These are phyloP conservation scores for Actinomortierella ambigua DNA, from an alignment of 371 early-diverging fungal species.

Conservation along the genomic window DNA sequence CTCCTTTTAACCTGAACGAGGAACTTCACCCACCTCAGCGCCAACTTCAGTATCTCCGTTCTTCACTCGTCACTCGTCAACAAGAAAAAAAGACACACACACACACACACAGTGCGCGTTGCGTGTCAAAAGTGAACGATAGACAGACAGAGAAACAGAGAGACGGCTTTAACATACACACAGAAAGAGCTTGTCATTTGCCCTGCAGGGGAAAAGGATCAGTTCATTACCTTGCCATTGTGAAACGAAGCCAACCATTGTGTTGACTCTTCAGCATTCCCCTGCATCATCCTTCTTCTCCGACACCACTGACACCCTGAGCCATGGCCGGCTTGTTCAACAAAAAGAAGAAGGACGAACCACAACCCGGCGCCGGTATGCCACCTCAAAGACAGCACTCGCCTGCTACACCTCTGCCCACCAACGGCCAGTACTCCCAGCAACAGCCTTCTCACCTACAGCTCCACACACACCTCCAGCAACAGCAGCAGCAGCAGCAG, in stretches of 20 bases:
- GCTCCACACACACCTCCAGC: not conserved
- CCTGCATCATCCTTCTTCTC: not conserved
- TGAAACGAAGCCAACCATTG: no score
- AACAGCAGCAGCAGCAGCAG: not conserved
- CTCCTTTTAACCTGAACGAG: not conserved
- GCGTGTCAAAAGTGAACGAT: no score
- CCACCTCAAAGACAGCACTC: no score
- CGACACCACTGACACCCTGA: not conserved
- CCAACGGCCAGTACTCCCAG: not conserved
- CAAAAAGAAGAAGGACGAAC: slow-evolving; percentile 32
- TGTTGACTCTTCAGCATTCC: no score
- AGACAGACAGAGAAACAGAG: no score
- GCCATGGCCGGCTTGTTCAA: slow-evolving; percentile 28
- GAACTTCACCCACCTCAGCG: not conserved
- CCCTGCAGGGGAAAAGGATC: no score
- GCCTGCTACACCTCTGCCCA: not conserved
- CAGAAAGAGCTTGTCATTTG: no score
- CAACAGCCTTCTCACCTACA: not conserved
- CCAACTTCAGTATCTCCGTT: not conserved
- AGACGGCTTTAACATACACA: no score
- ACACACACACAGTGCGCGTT: no score
- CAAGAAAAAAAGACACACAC: no score
- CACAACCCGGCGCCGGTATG: not conserved
- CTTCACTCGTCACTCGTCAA: no score
- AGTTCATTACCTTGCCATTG: no score